phyloP scores from a whole-genome alignment of 1,284 basidiomycete species.

The Meira miltonrushii region DNA sequence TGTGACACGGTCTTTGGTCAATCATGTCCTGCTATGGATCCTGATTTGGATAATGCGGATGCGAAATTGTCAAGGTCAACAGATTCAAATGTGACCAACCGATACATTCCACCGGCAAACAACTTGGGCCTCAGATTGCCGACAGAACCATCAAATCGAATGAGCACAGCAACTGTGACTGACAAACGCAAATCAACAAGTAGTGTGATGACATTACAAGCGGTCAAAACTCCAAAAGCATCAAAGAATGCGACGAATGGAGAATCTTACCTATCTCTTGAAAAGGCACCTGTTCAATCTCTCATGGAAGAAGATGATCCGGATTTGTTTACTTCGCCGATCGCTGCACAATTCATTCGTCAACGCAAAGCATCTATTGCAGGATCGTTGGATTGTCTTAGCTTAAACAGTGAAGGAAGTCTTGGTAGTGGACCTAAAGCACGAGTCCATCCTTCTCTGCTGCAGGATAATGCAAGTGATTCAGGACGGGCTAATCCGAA shows the following conservation, averaged over 20 bases:
- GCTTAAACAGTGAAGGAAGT: too few relatives aligned
- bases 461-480: not conserved
- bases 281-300: slow-evolving; percentile 1
- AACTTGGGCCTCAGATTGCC: not conserved
- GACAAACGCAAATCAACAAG: slow-evolving; percentile 14
- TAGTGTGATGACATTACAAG: slow-evolving; percentile 19
- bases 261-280: not conserved
- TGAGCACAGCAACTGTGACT: slow-evolving; percentile 1
- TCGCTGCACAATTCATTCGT: slow-evolving; percentile 5
- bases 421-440: not conserved
- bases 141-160: slow-evolving; percentile 13
- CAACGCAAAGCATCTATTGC: not conserved
- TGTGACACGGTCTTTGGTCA: slow-evolving; percentile 24
- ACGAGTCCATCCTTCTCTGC: not conserved
- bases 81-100: too few relatives aligned
- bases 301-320: slow-evolving; percentile 14
- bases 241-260: not conserved
- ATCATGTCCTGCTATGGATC: slow-evolving; percentile 11
- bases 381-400: not conserved
- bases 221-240: slow-evolving; percentile 11
- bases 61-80: too few relatives aligned
- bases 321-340: slow-evolving; percentile 3
- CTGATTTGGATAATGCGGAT: slow-evolving; percentile 10
- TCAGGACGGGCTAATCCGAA: not conserved
- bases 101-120: not conserved